Conservation (phyloP, 352 stramenopile species). For the Globisporangium nodosum region DNA sequence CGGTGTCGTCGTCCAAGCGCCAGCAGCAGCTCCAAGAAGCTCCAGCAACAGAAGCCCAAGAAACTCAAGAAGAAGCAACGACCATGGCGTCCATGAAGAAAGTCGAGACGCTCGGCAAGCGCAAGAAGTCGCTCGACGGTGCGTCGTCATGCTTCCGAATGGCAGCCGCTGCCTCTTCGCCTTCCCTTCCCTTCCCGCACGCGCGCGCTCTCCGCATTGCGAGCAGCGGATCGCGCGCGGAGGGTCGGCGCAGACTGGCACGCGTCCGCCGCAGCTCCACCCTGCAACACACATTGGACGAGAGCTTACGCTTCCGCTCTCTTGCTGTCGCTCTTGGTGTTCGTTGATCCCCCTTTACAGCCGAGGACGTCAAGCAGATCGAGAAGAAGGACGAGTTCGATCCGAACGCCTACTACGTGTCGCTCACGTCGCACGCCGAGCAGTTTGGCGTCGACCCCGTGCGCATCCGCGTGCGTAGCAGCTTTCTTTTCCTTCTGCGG, state of each 20-base stretch:
- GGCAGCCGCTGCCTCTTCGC: neutral
- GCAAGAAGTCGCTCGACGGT: slow-evolving; percentile 87
- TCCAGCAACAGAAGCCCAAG: neutral
- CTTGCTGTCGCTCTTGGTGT: neutral
- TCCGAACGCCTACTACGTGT: slow-evolving; percentile 85
- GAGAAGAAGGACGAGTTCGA: slow-evolving; percentile 84
- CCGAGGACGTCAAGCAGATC: slow-evolving; percentile 77
- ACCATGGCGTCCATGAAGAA: slow-evolving; percentile 57
- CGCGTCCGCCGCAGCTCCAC: neutral
- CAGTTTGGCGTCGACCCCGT: slow-evolving; percentile 85
- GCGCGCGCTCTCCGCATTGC: neutral
- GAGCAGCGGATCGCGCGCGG: neutral
- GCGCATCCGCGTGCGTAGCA: slow-evolving; percentile 62
- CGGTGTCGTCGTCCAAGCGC: neutral
- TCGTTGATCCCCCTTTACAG: slow-evolving; percentile 16
- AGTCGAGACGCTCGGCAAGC: slow-evolving; percentile 81
- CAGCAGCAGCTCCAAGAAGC: neutral
- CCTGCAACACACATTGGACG: neutral
- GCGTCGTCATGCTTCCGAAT: slow-evolving; percentile 10
- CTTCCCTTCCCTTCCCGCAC: neutral
- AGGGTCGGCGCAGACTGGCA: neutral
- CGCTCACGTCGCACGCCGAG: slow-evolving; percentile 81
- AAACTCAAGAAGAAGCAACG: neutral
- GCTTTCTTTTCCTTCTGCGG: neutral
- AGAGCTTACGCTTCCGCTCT: slow-evolving; percentile 1